phyloP scores from a whole-genome alignment of 352 stramenopile species.

The Globisporangium okanoganense region DNA sequence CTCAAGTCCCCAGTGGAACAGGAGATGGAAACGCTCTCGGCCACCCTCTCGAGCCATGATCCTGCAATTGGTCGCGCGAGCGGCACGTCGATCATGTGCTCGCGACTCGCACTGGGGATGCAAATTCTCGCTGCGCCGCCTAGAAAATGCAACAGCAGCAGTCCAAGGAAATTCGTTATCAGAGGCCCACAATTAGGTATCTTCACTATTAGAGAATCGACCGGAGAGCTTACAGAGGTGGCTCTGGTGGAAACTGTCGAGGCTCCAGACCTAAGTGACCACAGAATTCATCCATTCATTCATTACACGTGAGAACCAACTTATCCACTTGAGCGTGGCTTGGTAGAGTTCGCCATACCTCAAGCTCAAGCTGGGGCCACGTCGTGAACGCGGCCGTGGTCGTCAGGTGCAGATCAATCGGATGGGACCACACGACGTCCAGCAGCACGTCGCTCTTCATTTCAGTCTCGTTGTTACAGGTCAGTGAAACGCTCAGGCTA shows the following conservation, averaged over 20 bases:
- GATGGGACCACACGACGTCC: slow-evolving; percentile 48
- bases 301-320: background rate
- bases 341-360: slow-evolving; percentile 11
- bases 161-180: no score
- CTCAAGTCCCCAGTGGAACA: background rate
- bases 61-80: slow-evolving; percentile 18
- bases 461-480: background rate
- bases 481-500: slow-evolving; percentile 12
- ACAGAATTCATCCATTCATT: background rate
- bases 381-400: slow-evolving; percentile 13
- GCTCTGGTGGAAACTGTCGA: slow-evolving; percentile 36
- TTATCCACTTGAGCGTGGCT: no score
- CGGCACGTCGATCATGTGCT: slow-evolving; percentile 45
- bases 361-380: slow-evolving; percentile 44
- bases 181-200: no score
- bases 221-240: slow-evolving; percentile 28
- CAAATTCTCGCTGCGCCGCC: slow-evolving; percentile 28
- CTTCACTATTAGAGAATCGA: no score
- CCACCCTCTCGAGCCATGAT: slow-evolving; percentile 19
- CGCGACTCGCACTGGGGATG: slow-evolving; percentile 29
- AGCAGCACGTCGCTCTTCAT: slow-evolving; percentile 7
- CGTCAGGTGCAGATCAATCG: slow-evolving; percentile 48
- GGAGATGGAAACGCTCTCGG: slow-evolving; percentile 14
- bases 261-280: slow-evolving; percentile 31
- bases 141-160: background rate